Evolutionary conservation across 2,329 filamentous ascomycete species (phyloP).

Genomic region (Talaromyces sp.): DNA sequence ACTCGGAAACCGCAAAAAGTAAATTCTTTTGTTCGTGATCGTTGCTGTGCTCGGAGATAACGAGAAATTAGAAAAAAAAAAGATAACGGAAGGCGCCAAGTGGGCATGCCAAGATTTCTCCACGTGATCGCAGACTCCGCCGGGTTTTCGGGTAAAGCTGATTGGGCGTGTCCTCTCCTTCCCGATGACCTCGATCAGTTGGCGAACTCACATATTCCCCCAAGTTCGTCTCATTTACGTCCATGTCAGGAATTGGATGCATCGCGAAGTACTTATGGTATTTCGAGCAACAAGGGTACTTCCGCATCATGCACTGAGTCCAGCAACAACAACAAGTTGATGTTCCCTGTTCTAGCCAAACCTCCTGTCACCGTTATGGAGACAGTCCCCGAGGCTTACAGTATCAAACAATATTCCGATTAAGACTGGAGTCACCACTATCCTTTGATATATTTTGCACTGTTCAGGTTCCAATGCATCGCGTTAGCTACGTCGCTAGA

Average conservation of each 20-base stretch:
- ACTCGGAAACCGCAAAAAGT: background rate
- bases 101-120: slow-evolving; percentile 16
- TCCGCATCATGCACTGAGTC: background rate
- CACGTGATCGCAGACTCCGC: slow-evolving; percentile 20
- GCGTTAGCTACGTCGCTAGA: slow-evolving; percentile 24
- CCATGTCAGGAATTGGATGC: background rate
- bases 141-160: slow-evolving; percentile 14
- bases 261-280: background rate
- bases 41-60: slow-evolving; percentile 4
- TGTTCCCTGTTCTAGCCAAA: background rate
- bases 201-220: background rate
- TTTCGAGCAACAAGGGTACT: background rate
- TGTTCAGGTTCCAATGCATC: slow-evolving; percentile 13
- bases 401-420: background rate
- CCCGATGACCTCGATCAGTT: slow-evolving; percentile 15
- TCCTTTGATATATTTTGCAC: background rate
- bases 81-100: slow-evolving; percentile 10
- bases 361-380: slow-evolving; percentile 11
- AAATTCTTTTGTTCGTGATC: background rate
- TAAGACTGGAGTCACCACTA: slow-evolving; percentile 3
- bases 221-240: background rate
- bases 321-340: background rate
- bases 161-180: slow-evolving; percentile 17
- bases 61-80: slow-evolving; percentile 26
- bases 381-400: slow-evolving; percentile 8